Conservation (phyloP, 1,284 basidiomycete genomes). For the Cryptococcus jaspeensis region DNA sequence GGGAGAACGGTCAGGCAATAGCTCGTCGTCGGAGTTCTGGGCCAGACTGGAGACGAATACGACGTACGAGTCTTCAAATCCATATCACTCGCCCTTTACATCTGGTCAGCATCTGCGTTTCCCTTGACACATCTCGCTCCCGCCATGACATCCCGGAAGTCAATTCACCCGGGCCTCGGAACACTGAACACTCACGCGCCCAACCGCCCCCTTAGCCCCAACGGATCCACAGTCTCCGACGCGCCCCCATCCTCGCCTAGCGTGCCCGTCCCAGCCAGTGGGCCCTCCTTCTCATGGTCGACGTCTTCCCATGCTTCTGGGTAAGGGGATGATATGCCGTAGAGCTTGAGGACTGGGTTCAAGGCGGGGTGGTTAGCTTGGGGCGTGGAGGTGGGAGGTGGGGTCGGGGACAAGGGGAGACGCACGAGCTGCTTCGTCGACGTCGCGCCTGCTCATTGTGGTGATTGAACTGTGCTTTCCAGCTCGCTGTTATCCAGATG, state of each 20-base stretch:
- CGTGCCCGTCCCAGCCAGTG: slow-evolving; percentile 39
- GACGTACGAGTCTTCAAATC: slow-evolving; percentile 47
- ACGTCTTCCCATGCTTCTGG: slow-evolving; percentile 51
- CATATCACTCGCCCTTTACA: slow-evolving; percentile 27
- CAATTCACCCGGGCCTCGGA: not conserved
- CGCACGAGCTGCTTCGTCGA: slow-evolving; percentile 41
- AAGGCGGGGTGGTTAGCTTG: not conserved
- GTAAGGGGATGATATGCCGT: slow-evolving; percentile 46
- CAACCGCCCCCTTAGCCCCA: slow-evolving; percentile 42
- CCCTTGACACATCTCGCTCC: not conserved
- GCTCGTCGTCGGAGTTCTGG: not conserved
- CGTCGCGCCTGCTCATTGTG: slow-evolving; percentile 34
- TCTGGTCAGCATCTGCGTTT: not conserved
- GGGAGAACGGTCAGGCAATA: not conserved
- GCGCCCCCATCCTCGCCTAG: slow-evolving; percentile 34
- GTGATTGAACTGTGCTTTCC: not conserved
- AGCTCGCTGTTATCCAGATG: not conserved
- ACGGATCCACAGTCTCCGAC: slow-evolving; percentile 48
- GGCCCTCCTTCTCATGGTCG: slow-evolving; percentile 48
- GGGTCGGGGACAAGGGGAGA: too few relatives aligned
- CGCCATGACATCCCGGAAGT: not conserved
- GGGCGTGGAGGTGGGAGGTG: not conserved
- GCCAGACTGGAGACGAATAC: not conserved
- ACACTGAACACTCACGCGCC: slow-evolving; percentile 32
- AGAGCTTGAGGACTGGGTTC: slow-evolving; percentile 47